A percentile compares a stretch with the other conserved stretches of the same genome.
Evolutionary conservation across 2,329 filamentous ascomycete genomes (phyloP).

Genomic region (Neofusicoccum laricinum): DNA sequence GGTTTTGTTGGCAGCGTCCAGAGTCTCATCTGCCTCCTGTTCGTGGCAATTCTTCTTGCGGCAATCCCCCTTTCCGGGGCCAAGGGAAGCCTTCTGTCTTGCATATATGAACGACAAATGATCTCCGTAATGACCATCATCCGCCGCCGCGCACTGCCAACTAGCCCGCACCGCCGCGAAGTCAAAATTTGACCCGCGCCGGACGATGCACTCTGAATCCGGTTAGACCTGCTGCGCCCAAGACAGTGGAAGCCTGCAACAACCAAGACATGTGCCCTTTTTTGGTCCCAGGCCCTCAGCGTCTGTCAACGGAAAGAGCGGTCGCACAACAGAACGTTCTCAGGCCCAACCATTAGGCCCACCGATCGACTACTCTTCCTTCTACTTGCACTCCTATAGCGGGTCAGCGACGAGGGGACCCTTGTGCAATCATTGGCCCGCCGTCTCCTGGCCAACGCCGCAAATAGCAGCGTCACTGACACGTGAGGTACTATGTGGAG

Average conservation of each 20-base stretch:
- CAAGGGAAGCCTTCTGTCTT: neutral
- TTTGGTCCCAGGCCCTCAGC: neutral
- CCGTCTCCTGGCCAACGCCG: neutral
- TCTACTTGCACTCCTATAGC: neutral
- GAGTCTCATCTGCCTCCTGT: neutral
- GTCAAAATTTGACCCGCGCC: neutral
- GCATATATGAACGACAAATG: conserved; percentile 9
- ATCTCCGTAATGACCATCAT: conserved; percentile 6
- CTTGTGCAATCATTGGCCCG: neutral
- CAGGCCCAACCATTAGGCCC: neutral
- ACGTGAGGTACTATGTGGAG: neutral
- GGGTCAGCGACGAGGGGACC: neutral
- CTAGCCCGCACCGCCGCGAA: neutral
- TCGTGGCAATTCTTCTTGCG: neutral
- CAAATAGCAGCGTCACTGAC: neutral
- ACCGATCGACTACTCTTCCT: neutral
- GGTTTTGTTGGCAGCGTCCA: too few relatives aligned
- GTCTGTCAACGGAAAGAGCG: neutral
- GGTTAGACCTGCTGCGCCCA: neutral
- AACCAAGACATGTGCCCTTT: conserved; percentile 1
- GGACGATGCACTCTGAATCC: neutral
- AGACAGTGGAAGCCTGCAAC: neutral
- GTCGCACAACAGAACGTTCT: neutral
- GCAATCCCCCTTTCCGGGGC: neutral
- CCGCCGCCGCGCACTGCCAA: neutral